Evolutionary conservation across 768 basidiomycete genomes (phyloP).

Genomic region (Naematelia encephala): DNA sequence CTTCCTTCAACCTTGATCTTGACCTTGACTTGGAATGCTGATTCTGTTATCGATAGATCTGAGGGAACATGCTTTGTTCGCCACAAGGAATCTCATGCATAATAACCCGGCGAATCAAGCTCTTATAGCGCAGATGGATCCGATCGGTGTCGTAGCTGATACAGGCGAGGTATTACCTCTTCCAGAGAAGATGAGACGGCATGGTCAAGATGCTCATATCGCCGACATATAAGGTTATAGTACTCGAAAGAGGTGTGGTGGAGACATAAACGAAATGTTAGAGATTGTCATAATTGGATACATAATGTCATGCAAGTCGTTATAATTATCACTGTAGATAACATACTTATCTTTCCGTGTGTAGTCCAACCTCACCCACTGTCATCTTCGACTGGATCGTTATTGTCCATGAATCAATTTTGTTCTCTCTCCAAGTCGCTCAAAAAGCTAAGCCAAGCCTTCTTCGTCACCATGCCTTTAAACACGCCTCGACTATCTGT

Average conservation of each 20-base stretch:
- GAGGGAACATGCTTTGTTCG: conserved; percentile 85
- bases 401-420: too few relatives aligned
- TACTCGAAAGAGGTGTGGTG: too few relatives aligned
- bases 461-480: conserved; percentile 89
- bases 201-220: not conserved
- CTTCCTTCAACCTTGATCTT: not conserved
- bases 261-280: too few relatives aligned
- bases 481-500: conserved; percentile 78
- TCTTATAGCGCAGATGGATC: conserved; percentile 69
- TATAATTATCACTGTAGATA: too few relatives aligned
- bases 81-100: conserved; percentile 72
- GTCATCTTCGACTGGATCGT: too few relatives aligned
- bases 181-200: conserved; percentile 34
- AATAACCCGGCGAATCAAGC: conserved; percentile 75
- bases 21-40: too few relatives aligned
- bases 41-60: too few relatives aligned
- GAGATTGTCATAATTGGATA: too few relatives aligned
- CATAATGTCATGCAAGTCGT: not conserved
- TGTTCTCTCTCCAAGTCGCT: conserved; percentile 59
- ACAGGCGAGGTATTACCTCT: conserved; percentile 55
- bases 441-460: conserved; percentile 86
- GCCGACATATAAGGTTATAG: too few relatives aligned
- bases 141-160: conserved; percentile 61
- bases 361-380: not conserved
- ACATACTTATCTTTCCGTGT: too few relatives aligned